These are phyloP conservation scores for Castanea crenata DNA, from an alignment of 306 rosid species.

Conservation along the genomic window DNA sequence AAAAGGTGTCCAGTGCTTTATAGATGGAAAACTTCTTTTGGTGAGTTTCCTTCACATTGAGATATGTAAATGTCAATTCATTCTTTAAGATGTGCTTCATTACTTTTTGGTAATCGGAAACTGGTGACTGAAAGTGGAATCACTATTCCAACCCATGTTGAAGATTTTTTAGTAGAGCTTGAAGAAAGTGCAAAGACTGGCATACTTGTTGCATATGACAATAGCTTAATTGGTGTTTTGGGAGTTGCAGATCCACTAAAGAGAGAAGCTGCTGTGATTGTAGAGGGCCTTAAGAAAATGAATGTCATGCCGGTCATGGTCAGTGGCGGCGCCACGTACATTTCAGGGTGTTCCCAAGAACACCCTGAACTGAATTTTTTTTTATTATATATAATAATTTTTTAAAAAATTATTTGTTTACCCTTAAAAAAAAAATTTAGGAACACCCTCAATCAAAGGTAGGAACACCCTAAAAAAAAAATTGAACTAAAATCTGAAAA, in stretches of 20 bases:
- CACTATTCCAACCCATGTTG: conserved; percentile 61
- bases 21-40: conserved; percentile 62
- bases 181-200: conserved; percentile 93
- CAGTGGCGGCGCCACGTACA: too few species aligned
- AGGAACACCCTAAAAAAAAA: too few species aligned
- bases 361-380: too few species aligned
- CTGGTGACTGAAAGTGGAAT: conserved; percentile 75
- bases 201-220: conserved; percentile 69
- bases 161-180: conserved; percentile 66
- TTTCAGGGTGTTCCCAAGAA: too few species aligned
- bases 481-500: too few species aligned
- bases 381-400: too few species aligned
- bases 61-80: conserved; percentile 15
- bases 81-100: neutral
- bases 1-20: conserved; percentile 67
- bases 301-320: conserved; percentile 88
- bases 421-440: too few species aligned
- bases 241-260: conserved; percentile 94
- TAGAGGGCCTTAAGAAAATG: conserved; percentile 88
- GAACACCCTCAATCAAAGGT: too few species aligned
- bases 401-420: too few species aligned
- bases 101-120: conserved; percentile 71
- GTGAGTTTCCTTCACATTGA: conserved; percentile 38
- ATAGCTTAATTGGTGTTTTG: conserved; percentile 63
- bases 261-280: conserved; percentile 89